These are phyloP conservation scores for Barnettozyma botsteinii DNA, from an alignment of 805 yeast species.

Conservation along the genomic window DNA sequence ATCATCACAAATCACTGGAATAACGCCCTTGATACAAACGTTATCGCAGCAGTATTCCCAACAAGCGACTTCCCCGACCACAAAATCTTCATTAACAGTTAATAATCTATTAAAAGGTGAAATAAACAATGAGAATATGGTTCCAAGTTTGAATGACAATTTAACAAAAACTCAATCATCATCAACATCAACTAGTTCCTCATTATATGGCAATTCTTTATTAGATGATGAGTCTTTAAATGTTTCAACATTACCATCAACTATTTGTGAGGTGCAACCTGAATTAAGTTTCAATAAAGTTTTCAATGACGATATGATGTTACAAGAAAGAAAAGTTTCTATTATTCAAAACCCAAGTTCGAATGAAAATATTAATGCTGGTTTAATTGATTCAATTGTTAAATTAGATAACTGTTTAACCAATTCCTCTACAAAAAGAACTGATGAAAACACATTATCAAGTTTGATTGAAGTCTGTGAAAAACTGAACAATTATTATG, in stretches of 20 bases:
- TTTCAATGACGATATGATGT: neutral
- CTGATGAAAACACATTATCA: neutral
- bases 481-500: slow-evolving; percentile 19
- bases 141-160: neutral
- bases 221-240: slow-evolving; percentile 7
- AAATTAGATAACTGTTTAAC: slow-evolving; percentile 16
- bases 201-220: slow-evolving; percentile 4
- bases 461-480: slow-evolving; percentile 10
- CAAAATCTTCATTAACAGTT: neutral
- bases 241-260: slow-evolving; percentile 7
- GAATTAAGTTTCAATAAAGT: neutral
- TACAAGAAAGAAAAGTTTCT: neutral
- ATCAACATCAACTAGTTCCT: slow-evolving; percentile 5
- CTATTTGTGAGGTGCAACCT: neutral
- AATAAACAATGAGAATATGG: slow-evolving; percentile 1
- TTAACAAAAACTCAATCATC: slow-evolving; percentile 1
- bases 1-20: neutral
- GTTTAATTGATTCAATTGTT: slow-evolving; percentile 17
- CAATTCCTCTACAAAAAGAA: neutral
- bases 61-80: neutral
- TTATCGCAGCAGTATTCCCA: neutral
- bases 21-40: neutral
- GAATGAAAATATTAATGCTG: slow-evolving; percentile 2
- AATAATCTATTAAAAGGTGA: neutral
- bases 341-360: neutral